phyloP scores from a whole-genome alignment of 2,329 filamentous ascomycete genomes.

The Clarireedia sp. region DNA sequence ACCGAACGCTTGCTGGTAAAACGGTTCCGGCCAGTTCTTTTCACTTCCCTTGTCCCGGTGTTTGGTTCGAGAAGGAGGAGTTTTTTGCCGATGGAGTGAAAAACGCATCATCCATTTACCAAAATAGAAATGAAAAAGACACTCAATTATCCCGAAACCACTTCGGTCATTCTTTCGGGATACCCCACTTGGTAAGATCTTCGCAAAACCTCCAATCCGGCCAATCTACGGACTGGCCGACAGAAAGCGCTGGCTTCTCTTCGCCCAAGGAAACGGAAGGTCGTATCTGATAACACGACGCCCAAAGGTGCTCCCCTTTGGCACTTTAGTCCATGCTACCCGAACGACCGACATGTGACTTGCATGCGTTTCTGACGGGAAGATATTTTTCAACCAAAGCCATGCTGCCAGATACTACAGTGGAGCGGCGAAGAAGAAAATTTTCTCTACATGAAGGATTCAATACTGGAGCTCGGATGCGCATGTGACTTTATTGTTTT shows the following conservation, averaged over 20 bases:
- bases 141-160: not conserved
- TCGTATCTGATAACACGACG: no score
- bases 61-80: not conserved
- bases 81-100: no score
- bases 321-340: not conserved
- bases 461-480: not conserved
- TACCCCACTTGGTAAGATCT: not conserved
- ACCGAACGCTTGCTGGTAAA: no score
- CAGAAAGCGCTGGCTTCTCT: not conserved
- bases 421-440: not conserved
- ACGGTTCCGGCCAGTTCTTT: no score
- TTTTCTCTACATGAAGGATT: not conserved
- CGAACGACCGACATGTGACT: slow-evolving; percentile 3
- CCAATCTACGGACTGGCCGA: not conserved
- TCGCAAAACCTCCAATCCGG: not conserved
- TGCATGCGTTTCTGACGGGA: not conserved
- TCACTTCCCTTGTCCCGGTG: not conserved
- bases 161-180: not conserved
- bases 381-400: not conserved
- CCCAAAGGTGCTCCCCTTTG: no score
- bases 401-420: not conserved
- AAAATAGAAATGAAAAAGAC: no score
- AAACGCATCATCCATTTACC: no score
- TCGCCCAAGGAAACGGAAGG: not conserved
- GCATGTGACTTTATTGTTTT: slow-evolving; percentile 2